These are phyloP conservation scores for Scleromitrula shiraiana DNA, from an alignment of 2,329 filamentous ascomycete genomes.

Conservation along the genomic window DNA sequence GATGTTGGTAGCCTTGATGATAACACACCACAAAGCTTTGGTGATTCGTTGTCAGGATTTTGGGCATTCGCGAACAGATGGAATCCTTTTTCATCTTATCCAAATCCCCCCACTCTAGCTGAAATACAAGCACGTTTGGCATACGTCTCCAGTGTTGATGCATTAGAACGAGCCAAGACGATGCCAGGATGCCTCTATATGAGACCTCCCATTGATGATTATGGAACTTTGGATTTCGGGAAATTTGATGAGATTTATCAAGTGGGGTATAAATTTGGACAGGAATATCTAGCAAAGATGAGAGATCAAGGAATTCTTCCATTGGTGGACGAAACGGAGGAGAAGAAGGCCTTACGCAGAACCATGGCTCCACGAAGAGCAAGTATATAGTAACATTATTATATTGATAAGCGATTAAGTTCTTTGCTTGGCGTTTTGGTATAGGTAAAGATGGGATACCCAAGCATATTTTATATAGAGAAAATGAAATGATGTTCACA, in stretches of 20 bases:
- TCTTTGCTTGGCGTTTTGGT: not conserved
- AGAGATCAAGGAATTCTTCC: conserved; percentile 70
- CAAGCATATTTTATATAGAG: not conserved
- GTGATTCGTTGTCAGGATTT: conserved; percentile 87
- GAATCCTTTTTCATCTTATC: conserved; percentile 85
- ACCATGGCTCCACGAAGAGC: conserved; percentile 74
- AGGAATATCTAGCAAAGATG: conserved; percentile 68
- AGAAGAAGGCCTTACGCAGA: conserved; percentile 66
- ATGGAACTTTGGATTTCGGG: conserved; percentile 90
- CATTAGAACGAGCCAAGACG: conserved; percentile 84
- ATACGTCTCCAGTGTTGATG: conserved; percentile 92
- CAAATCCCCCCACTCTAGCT: conserved; percentile 88
- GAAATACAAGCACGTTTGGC: conserved; percentile 94
- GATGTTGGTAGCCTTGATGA: conserved; percentile 93
- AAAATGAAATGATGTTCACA: too few species aligned
- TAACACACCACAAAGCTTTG: conserved; percentile 82
- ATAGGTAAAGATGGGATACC: not conserved
- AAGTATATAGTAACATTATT: conserved; percentile 49
- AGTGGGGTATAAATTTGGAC: conserved; percentile 79
- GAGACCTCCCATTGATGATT: conserved; percentile 87
- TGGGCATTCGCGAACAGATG: conserved; percentile 95
- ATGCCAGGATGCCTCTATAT: conserved; percentile 92
- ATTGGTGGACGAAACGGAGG: conserved; percentile 62
- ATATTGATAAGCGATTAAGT: not conserved
- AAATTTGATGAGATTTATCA: conserved; percentile 97